Evolutionary conservation across 2,329 filamentous ascomycete species (phyloP).

Genomic region (Clonostachys sp.): DNA sequence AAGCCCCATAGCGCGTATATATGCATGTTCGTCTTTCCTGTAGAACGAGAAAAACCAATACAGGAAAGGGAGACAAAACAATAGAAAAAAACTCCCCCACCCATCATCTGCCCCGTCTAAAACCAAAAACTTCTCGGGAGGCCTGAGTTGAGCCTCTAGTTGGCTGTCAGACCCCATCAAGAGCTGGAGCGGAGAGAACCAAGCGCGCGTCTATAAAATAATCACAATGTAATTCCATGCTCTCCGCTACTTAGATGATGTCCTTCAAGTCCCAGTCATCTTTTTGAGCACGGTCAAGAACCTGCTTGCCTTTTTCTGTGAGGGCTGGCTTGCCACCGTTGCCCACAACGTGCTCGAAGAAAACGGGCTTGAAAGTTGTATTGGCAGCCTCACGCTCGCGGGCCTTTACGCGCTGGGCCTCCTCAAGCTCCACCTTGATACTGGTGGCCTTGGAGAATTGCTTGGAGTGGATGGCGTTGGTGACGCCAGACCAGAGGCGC

Average conservation of each 20-base stretch:
- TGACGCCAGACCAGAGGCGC: slow-evolving; percentile 83
- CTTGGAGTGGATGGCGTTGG: slow-evolving; percentile 76
- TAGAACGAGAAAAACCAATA: background rate
- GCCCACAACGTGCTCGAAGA: slow-evolving; percentile 64
- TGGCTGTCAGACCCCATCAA: background rate
- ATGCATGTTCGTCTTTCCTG: background rate
- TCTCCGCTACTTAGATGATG: slow-evolving; percentile 18
- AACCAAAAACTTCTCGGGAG: background rate
- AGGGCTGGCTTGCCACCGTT: slow-evolving; percentile 52
- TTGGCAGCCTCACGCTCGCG: slow-evolving; percentile 69
- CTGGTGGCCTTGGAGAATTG: slow-evolving; percentile 81
- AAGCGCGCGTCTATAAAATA: background rate
- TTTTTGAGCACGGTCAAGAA: slow-evolving; percentile 47
- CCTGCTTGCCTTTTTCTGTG: slow-evolving; percentile 45
- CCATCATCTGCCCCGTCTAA: too few species aligned
- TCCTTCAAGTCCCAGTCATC: slow-evolving; percentile 46
- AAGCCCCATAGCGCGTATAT: background rate
- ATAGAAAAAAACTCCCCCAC: background rate
- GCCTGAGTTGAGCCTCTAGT: too few species aligned
- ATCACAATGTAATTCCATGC: background rate
- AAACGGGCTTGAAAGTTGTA: slow-evolving; percentile 77
- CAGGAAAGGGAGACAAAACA: slow-evolving; percentile 2
- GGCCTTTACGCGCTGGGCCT: slow-evolving; percentile 80
- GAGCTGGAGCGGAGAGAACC: background rate
- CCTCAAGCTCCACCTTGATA: slow-evolving; percentile 88